Percentiles rank a stretch among this genome's conserved stretches.
Conservation (phyloP, 805 yeast genomes). For the Dipodascus albidus region DNA sequence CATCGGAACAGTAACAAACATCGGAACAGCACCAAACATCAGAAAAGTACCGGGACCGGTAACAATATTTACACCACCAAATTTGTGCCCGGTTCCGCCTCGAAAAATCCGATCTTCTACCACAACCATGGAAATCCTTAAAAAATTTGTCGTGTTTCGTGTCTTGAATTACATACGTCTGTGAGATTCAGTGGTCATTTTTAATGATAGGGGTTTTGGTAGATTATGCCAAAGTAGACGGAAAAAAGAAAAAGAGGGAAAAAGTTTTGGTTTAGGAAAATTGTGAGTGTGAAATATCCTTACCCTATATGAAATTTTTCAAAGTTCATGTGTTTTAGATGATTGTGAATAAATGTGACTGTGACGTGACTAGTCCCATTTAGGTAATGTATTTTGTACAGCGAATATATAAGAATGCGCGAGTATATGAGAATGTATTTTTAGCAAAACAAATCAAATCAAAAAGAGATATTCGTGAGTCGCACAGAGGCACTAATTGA, state of each 20-base stretch:
- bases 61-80: too few relatives aligned
- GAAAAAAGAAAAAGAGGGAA: not conserved
- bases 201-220: conserved; percentile 7
- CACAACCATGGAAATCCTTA: too few relatives aligned
- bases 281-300: not conserved
- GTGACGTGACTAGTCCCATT: not conserved
- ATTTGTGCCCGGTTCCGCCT: too few relatives aligned
- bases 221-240: not conserved
- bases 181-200: conserved; percentile 89
- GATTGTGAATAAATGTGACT: not conserved
- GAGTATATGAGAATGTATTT: too few relatives aligned
- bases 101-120: too few relatives aligned
- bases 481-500: too few relatives aligned
- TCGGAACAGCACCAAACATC: too few relatives aligned
- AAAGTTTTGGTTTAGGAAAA: not conserved
- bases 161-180: conserved; percentile 65
- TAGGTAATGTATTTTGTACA: not conserved
- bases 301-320: not conserved
- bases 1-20: too few relatives aligned
- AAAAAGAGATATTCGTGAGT: not conserved
- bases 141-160: not conserved
- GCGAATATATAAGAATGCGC: not conserved
- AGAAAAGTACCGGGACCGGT: too few relatives aligned
- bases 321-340: not conserved
- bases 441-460: too few relatives aligned